A percentile compares a stretch with the other conserved stretches of the same genome.
phyloP scores from a whole-genome alignment of 305 asterid species.

The Andrographis paniculata region DNA sequence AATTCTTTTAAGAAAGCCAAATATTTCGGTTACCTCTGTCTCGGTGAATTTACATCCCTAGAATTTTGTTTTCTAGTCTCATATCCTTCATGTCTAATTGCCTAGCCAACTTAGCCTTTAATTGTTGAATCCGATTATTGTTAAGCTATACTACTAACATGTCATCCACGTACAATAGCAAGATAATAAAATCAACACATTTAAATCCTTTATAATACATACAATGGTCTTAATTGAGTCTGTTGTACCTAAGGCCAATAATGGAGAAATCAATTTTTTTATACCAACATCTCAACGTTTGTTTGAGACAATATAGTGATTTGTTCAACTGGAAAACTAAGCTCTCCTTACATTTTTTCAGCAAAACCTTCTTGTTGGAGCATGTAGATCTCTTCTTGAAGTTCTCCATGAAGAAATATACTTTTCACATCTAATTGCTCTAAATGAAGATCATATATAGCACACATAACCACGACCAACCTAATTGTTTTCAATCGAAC shows the following conservation, averaged over 20 bases:
- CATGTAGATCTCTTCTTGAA: slow-evolving; percentile 6
- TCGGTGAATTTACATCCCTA: too few species aligned
- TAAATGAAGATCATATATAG: slow-evolving; percentile 1
- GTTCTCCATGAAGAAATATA: slow-evolving; percentile 4
- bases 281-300: slow-evolving; percentile 10
- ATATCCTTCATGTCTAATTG: too few species aligned
- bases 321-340: slow-evolving; percentile 4
- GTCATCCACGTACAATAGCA: slow-evolving; percentile 6
- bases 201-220: slow-evolving; percentile 2
- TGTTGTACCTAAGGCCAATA: slow-evolving; percentile 9
- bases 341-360: not conserved
- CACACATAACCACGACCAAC: slow-evolving; percentile 1
- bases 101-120: too few species aligned
- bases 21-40: too few species aligned
- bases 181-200: not conserved
- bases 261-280: slow-evolving; percentile 13
- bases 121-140: not conserved
- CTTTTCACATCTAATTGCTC: slow-evolving; percentile 8
- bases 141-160: slow-evolving; percentile 13
- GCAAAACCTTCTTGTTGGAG: slow-evolving; percentile 2
- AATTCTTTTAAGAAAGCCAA: too few species aligned
- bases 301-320: slow-evolving; percentile 2
- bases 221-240: not conserved
- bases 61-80: too few species aligned
- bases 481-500: slow-evolving; percentile 2